These are phyloP conservation scores for Apiospora phragmitis DNA, from an alignment of 2,329 filamentous ascomycete genomes.

Conservation along the genomic window DNA sequence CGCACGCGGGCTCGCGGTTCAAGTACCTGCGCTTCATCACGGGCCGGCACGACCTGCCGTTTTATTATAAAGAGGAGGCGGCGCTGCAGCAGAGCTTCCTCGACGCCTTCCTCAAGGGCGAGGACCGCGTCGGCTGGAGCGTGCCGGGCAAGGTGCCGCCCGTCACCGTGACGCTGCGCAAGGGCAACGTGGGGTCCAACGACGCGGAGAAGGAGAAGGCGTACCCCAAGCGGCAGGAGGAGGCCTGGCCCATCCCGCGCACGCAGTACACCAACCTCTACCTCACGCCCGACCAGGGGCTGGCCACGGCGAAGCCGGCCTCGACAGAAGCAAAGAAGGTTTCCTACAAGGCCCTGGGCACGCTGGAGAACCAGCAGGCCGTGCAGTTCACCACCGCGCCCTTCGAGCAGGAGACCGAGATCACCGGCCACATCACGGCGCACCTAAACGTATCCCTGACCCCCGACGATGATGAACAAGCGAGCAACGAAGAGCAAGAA, in stretches of 20 bases:
- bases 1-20: slow-evolving; percentile 61
- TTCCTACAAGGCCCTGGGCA: slow-evolving; percentile 61
- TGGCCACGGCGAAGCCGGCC: slow-evolving; percentile 37
- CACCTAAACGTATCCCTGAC: slow-evolving; percentile 66
- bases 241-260: slow-evolving; percentile 66
- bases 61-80: slow-evolving; percentile 70
- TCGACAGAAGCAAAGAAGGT: slow-evolving; percentile 32
- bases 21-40: slow-evolving; percentile 72
- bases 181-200: slow-evolving; percentile 68
- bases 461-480: too few relatives aligned
- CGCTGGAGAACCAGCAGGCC: slow-evolving; percentile 50
- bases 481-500: too few relatives aligned
- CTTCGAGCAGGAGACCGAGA: slow-evolving; percentile 65
- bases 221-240: slow-evolving; percentile 57
- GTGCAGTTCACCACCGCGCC: slow-evolving; percentile 58
- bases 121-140: slow-evolving; percentile 64
- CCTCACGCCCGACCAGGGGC: slow-evolving; percentile 48
- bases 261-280: slow-evolving; percentile 65
- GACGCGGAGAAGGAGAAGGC: slow-evolving; percentile 58
- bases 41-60: slow-evolving; percentile 70
- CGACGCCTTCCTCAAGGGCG: slow-evolving; percentile 69
- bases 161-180: slow-evolving; percentile 62
- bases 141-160: slow-evolving; percentile 57
- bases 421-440: slow-evolving; percentile 67
- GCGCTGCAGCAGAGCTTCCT: slow-evolving; percentile 68